Conservation (phyloP, 2,329 filamentous ascomycete genomes). For the Aspergillus spinulosporus region DNA sequence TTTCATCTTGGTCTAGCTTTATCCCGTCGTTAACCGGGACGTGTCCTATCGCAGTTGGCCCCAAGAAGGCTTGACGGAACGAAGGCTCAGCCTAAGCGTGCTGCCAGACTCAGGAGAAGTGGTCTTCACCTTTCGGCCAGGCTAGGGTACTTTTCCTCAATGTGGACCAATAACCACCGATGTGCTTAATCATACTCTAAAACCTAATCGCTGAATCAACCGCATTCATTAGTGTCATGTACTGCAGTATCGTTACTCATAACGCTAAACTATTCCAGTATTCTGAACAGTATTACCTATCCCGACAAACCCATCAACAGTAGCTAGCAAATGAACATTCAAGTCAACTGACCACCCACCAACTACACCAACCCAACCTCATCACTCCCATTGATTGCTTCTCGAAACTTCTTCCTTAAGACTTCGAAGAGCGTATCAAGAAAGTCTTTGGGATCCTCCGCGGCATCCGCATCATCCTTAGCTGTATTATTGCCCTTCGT, state of each 20-base stretch:
- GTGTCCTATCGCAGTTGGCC: background rate
- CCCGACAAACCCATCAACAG: background rate
- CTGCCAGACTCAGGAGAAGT: background rate
- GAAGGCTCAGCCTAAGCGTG: background rate
- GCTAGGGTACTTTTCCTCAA: background rate
- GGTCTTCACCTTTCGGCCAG: background rate
- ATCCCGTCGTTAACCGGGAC: background rate
- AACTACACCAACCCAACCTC: constrained; percentile 21
- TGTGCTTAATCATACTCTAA: background rate
- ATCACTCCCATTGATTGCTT: constrained; percentile 31
- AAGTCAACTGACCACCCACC: background rate
- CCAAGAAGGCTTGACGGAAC: background rate
- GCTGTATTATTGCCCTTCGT: background rate
- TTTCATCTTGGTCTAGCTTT: background rate
- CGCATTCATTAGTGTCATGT: constrained; percentile 17
- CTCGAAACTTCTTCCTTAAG: constrained; percentile 22
- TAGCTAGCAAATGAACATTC: background rate
- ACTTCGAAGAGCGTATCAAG: constrained; percentile 21
- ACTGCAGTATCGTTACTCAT: background rate
- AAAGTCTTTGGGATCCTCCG: constrained; percentile 27
- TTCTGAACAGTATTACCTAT: background rate
- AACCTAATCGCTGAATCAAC: background rate
- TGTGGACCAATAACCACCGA: no score
- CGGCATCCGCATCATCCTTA: background rate
- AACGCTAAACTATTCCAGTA: constrained; percentile 3